Conservation (phyloP, 202 grass and related monocot species). For the Schoenoplectus tabernaemontani region DNA sequence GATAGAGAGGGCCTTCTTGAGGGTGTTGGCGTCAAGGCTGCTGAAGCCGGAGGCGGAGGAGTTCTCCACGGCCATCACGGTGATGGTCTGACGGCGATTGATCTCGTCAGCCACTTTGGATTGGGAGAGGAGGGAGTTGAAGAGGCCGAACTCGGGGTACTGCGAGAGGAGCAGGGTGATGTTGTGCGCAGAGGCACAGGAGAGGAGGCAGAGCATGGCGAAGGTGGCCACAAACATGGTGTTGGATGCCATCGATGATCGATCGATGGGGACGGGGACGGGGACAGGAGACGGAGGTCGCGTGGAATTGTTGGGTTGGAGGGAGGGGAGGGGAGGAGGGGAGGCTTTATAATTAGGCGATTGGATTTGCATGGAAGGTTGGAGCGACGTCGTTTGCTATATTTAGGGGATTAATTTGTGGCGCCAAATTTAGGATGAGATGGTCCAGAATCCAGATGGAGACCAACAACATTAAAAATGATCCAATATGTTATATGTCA, state of each 20-base stretch:
- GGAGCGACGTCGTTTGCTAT: neutral
- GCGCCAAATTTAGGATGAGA: conserved; percentile 1
- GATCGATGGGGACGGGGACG: too few species aligned
- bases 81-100: conserved; percentile 40
- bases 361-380: neutral
- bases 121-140: conserved; percentile 47
- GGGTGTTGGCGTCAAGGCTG: conserved; percentile 18
- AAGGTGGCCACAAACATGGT: neutral
- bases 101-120: conserved; percentile 38
- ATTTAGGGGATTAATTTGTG: conserved; percentile 2
- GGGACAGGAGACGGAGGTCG: neutral
- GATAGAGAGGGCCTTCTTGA: conserved; percentile 44
- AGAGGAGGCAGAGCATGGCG: neutral
- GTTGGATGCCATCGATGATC: neutral
- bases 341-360: neutral
- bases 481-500: too few species aligned
- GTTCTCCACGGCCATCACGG: conserved; percentile 47
- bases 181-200: conserved; percentile 29
- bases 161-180: conserved; percentile 45
- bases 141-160: conserved; percentile 49
- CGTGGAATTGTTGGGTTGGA: conserved; percentile 4
- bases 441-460: too few species aligned
- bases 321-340: neutral
- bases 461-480: too few species aligned
- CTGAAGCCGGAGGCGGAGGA: conserved; percentile 36